Conservation (phyloP, 306 rosid genomes). For the Astragalus membranaceus region DNA sequence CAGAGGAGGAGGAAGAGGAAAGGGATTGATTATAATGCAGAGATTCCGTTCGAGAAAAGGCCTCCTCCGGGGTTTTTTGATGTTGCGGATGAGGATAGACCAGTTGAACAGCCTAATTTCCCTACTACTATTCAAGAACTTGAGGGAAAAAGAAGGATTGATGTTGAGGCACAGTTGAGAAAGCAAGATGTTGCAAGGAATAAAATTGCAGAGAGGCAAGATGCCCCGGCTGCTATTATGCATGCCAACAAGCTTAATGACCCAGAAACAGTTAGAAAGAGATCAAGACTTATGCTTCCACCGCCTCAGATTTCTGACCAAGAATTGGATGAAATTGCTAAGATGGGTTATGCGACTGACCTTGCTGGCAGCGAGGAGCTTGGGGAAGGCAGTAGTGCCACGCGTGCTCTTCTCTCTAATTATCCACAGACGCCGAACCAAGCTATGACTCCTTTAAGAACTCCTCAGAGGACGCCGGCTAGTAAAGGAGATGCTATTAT, state of each 20-base stretch:
- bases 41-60: slow-evolving; percentile 90
- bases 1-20: slow-evolving; percentile 83
- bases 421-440: slow-evolving; percentile 75
- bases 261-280: slow-evolving; percentile 87
- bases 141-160: slow-evolving; percentile 85
- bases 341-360: slow-evolving; percentile 92
- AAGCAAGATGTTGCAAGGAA: slow-evolving; percentile 85
- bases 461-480: slow-evolving; percentile 92
- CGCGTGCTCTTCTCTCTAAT: slow-evolving; percentile 83
- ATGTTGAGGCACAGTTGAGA: slow-evolving; percentile 70
- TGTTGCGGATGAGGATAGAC: slow-evolving; percentile 66
- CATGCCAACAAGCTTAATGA: slow-evolving; percentile 92
- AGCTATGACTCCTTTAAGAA: slow-evolving; percentile 73
- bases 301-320: slow-evolving; percentile 91
- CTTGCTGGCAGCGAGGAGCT: slow-evolving; percentile 69
- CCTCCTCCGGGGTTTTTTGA: slow-evolving; percentile 94
- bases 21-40: slow-evolving; percentile 90
- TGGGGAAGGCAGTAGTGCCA: slow-evolving; percentile 73
- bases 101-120: slow-evolving; percentile 64
- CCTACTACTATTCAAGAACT: slow-evolving; percentile 95
- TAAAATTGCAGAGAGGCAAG: slow-evolving; percentile 84
- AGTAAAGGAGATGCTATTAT: slow-evolving; percentile 91
- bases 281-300: slow-evolving; percentile 92
- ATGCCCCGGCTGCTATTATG: slow-evolving; percentile 81
- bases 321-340: slow-evolving; percentile 92